These are phyloP conservation scores for Penicillium bialowiezense DNA, from an alignment of 495 filamentous ascomycete species.

Conservation along the genomic window DNA sequence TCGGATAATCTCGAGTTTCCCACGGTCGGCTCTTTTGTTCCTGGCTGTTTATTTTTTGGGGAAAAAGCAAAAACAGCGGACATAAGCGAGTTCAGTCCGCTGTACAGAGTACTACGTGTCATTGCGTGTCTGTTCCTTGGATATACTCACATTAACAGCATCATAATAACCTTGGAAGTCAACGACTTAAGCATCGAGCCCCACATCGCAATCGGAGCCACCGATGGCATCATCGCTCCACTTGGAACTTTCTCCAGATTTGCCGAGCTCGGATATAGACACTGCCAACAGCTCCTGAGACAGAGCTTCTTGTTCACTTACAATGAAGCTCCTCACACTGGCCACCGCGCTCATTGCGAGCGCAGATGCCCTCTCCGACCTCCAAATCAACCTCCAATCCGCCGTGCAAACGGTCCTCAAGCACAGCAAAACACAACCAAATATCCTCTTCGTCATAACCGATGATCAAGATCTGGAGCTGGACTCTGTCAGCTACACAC, in stretches of 20 bases:
- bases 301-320: background rate
- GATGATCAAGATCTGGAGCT: conserved; percentile 66
- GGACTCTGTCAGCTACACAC: conserved; percentile 57
- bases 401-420: conserved; percentile 10
- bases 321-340: too few species aligned
- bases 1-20: background rate
- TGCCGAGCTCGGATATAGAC: conserved; percentile 5
- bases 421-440: conserved; percentile 32
- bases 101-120: background rate
- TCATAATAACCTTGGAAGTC: too few species aligned
- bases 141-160: too few species aligned
- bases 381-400: conserved; percentile 15
- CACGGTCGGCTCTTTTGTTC: too few species aligned
- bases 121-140: background rate
- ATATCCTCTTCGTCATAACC: conserved; percentile 63
- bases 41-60: too few species aligned
- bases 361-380: background rate
- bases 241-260: conserved; percentile 6
- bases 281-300: too few species aligned
- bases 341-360: background rate
- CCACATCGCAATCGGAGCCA: conserved; percentile 9
- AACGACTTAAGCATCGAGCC: background rate
- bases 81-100: too few species aligned
- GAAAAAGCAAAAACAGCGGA: too few species aligned
- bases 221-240: conserved; percentile 25